Percentiles rank a stretch among this genome's conserved stretches.
Evolutionary conservation across 2,329 filamentous ascomycete genomes (phyloP).

Genomic region (Microcyclosporella mali): DNA sequence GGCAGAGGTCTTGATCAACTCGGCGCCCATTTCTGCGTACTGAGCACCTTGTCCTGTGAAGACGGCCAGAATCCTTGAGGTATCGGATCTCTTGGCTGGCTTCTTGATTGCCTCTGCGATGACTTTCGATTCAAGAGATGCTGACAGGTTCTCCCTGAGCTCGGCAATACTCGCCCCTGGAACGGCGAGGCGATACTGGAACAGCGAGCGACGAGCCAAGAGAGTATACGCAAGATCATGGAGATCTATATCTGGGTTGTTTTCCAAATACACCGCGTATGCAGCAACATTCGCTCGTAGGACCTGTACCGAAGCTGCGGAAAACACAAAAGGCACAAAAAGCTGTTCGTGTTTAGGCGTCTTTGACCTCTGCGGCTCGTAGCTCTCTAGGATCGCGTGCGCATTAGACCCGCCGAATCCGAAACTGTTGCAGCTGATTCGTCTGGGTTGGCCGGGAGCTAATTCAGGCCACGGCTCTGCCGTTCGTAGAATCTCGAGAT

Average conservation of each 20-base stretch:
- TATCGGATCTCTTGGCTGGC: slow-evolving; percentile 6
- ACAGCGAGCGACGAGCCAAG: too few relatives aligned
- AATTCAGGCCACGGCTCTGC: slow-evolving; percentile 28
- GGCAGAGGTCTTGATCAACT: slow-evolving; percentile 18
- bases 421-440: slow-evolving; percentile 21
- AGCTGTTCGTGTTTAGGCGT: slow-evolving; percentile 4
- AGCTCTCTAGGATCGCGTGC: slow-evolving; percentile 19
- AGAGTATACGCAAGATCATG: too few relatives aligned
- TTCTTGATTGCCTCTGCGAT: too few relatives aligned
- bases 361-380: background rate
- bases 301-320: slow-evolving; percentile 9
- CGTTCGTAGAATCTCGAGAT: slow-evolving; percentile 14
- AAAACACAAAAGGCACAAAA: slow-evolving; percentile 13
- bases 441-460: background rate
- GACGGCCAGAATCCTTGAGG: slow-evolving; percentile 20
- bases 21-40: slow-evolving; percentile 25
- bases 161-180: too few relatives aligned
- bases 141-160: too few relatives aligned
- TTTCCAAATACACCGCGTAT: too few relatives aligned
- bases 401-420: slow-evolving; percentile 24
- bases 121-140: too few relatives aligned
- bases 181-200: too few relatives aligned
- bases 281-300: background rate
- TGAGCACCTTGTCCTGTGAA: slow-evolving; percentile 36
- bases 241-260: too few relatives aligned